Base-by-base conservation (phyloP, 306 rosid genomes). In the Astragalus membranaceus region DNA sequence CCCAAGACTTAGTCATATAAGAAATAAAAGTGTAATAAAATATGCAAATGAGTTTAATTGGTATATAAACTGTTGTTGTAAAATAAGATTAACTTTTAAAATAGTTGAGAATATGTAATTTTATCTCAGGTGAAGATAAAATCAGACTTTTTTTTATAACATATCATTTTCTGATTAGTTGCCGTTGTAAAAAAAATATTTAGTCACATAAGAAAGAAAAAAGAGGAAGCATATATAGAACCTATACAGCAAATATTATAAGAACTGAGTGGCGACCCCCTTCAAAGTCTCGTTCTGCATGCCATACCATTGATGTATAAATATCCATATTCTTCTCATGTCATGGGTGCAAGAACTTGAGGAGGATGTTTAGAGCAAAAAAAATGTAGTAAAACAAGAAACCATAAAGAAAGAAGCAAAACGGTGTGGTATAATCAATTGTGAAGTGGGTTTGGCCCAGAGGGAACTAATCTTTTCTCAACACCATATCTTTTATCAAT, bases 401-500 rank as follows among this genome's bases (percentile, higher is more conserved):
- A 64, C 68, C 59, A 30, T 64, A 59, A 53, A 4, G 53, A 41
- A 67, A 78, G 49, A 44, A 55, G 47, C 2, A 54, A 17, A 54
- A 56, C 13, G 30, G 64, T 64, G 41, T 56, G 50, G 44, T 42
- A 11, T 5, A 55, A 53, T 86, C 83, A 91, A 51, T 94, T 94
- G 83, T 94, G 99, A 70, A 94, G 99, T 60, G 96, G 99, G 92
- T 94, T 94, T 16, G 99, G 99, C 2, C 99, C 99, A 7, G 99
- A 80, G 12, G 99, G 99, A 20, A 94, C 97, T 1, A 79, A 63
- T 77, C 99, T 84, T 88, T 91, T 94, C 69, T 94, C 95, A 11
- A 60, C 90, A 9, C 92, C 99, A 58, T 78, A 88, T 83, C 87
- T 88, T 33, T 87, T 92, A 64, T 91, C 97, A 76, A 88, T 73